phyloP scores from a whole-genome alignment of 257 asterid genomes.

The Coffea eugenioides region DNA sequence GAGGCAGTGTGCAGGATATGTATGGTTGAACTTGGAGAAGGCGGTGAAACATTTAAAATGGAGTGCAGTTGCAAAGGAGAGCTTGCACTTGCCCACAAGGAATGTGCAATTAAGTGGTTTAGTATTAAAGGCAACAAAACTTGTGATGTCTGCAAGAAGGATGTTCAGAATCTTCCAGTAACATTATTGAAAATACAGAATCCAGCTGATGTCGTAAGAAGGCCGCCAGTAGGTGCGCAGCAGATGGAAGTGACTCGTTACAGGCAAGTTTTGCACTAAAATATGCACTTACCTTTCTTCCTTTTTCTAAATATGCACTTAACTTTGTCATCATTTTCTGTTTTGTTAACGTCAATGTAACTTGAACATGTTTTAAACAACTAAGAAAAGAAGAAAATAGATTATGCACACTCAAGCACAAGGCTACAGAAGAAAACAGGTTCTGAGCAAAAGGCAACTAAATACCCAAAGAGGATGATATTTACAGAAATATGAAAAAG shows the following conservation, averaged over 20 bases:
- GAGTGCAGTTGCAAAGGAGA: slow-evolving; percentile 99
- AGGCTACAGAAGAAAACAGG: no score
- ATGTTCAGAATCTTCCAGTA: slow-evolving; percentile 86
- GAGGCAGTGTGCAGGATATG: slow-evolving; percentile 98
- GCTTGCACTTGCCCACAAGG: slow-evolving; percentile 96
- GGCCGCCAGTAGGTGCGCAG: slow-evolving; percentile 46
- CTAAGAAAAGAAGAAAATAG: no score
- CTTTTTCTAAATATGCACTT: background rate
- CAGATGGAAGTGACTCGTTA: slow-evolving; percentile 61
- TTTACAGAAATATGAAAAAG: no score
- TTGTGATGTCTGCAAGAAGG: slow-evolving; percentile 92
- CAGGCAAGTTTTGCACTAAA: slow-evolving; percentile 56
- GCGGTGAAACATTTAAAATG: slow-evolving; percentile 89
- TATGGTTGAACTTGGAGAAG: slow-evolving; percentile 88
- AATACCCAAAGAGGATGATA: no score
- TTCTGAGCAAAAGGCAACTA: no score
- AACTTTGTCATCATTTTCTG: background rate
- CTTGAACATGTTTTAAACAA: background rate
- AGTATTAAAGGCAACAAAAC: slow-evolving; percentile 91
- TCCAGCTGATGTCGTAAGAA: slow-evolving; percentile 53
- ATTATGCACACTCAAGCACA: no score
- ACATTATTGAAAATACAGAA: slow-evolving; percentile 74
- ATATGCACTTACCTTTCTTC: background rate
- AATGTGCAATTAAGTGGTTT: slow-evolving; percentile 92
- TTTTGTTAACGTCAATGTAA: background rate